Conservation (phyloP, 495 filamentous ascomycete genomes). For the Ascobolus immersus region DNA sequence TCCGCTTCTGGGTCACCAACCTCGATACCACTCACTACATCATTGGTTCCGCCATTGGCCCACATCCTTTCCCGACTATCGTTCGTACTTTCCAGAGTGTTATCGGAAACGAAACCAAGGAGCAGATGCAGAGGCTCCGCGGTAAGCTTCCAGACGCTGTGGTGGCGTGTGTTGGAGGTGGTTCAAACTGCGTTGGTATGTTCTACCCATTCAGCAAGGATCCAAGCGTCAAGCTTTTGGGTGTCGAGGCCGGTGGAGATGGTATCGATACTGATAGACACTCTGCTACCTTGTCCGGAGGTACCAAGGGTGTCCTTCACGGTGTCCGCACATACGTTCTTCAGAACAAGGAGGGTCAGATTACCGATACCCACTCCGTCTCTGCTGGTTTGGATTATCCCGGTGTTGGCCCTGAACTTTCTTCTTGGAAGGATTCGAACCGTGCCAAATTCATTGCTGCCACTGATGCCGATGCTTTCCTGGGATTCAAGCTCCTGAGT, state of each 20-base stretch:
- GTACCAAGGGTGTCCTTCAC: constrained; percentile 77
- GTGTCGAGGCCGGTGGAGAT: constrained; percentile 91
- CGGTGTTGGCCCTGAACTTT: constrained; percentile 80
- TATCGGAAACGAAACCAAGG: constrained; percentile 77
- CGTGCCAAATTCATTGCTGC: constrained; percentile 75
- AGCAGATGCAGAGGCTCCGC: constrained; percentile 53
- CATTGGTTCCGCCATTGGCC: constrained; percentile 82
- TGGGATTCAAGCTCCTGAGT: constrained; percentile 60
- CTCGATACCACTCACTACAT: constrained; percentile 87
- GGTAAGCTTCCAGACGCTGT: constrained; percentile 87
- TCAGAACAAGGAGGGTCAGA: constrained; percentile 77
- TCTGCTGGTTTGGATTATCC: constrained; percentile 97
- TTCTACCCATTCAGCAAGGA: constrained; percentile 84
- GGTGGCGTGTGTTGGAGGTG: constrained; percentile 86
- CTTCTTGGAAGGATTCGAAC: constrained; percentile 68
- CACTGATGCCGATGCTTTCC: constrained; percentile 73
- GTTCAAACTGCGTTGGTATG: constrained; percentile 44
- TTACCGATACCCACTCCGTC: constrained; percentile 79
- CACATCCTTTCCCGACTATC: constrained; percentile 87
- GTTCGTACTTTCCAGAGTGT: constrained; percentile 87
- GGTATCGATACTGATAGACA: constrained; percentile 74
- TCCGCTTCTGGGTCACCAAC: constrained; percentile 67
- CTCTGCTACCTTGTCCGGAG: constrained; percentile 65
- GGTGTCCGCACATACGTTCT: constrained; percentile 89
- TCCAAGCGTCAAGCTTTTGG: constrained; percentile 57